These are phyloP conservation scores for Diplogelasinospora grovesii DNA, from an alignment of 495 filamentous ascomycete species.

Conservation along the genomic window DNA sequence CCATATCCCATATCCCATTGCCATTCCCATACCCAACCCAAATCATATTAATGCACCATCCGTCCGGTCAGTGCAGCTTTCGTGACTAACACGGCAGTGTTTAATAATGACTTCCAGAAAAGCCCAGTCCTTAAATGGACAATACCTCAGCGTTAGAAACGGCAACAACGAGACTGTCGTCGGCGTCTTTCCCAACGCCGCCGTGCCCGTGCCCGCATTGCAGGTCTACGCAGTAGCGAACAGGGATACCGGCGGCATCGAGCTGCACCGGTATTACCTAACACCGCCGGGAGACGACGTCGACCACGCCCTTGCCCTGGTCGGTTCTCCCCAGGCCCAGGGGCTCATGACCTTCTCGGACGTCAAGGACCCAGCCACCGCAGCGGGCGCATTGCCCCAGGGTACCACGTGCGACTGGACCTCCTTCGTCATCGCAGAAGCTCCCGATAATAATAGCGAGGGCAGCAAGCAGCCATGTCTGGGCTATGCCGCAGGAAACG, in stretches of 20 bases:
- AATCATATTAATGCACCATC: too few relatives aligned
- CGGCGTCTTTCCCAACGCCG: conserved; percentile 1
- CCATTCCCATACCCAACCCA: too few relatives aligned
- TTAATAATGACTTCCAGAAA: too few relatives aligned
- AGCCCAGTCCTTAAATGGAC: neutral
- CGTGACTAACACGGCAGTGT: neutral
- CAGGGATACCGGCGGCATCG: conserved; percentile 6
- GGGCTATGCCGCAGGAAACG: conserved; percentile 18
- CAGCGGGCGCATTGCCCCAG: conserved; percentile 13
- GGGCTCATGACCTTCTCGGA: conserved; percentile 23
- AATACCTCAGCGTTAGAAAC: conserved; percentile 5
- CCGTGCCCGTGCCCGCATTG: neutral
- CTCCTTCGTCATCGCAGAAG: conserved; percentile 22
- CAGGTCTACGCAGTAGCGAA: conserved; percentile 6
- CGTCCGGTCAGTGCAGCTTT: too few relatives aligned
- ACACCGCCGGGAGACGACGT: conserved; percentile 21
- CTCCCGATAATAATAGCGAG: neutral
- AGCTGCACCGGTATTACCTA: conserved; percentile 35
- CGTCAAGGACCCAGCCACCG: conserved; percentile 28
- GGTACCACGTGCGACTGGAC: conserved; percentile 28
- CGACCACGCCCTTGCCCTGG: conserved; percentile 29
- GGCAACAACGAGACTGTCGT: conserved; percentile 3
- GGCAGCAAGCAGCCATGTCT: conserved; percentile 18
- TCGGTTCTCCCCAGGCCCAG: conserved; percentile 24
- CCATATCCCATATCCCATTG: neutral